phyloP scores from a whole-genome alignment of 2,329 filamentous ascomycete species.

The Monascus ruber region DNA sequence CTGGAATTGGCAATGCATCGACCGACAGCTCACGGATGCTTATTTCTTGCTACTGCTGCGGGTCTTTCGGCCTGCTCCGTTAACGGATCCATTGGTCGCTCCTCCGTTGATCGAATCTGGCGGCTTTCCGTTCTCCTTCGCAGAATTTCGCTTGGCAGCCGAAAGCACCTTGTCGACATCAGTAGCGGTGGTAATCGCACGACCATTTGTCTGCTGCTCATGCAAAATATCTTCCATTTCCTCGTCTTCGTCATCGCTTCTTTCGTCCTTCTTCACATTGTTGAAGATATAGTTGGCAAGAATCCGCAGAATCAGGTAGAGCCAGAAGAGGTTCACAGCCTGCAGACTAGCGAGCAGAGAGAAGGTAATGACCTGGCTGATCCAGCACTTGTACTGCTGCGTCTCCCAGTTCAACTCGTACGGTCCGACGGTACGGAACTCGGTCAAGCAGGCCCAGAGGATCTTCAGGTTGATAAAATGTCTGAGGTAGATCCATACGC shows the following conservation, averaged over 20 bases:
- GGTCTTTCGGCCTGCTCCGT: conserved; percentile 9
- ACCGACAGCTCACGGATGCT: neutral
- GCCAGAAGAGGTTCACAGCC: conserved; percentile 36
- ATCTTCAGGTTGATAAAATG: conserved; percentile 52
- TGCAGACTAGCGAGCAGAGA: conserved; percentile 33
- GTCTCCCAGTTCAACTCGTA: conserved; percentile 39
- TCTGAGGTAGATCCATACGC: conserved; percentile 77
- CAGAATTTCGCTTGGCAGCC: conserved; percentile 10
- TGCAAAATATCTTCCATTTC: conserved; percentile 14
- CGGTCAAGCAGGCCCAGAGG: conserved; percentile 35
- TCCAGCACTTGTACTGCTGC: conserved; percentile 39
- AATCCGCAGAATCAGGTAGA: conserved; percentile 35
- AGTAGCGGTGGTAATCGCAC: conserved; percentile 14
- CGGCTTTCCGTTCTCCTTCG: conserved; percentile 21
- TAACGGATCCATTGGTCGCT: conserved; percentile 16
- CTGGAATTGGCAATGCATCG: no score
- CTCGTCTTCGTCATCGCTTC: conserved; percentile 36
- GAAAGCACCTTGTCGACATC: conserved; percentile 12
- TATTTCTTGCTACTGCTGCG: conserved; percentile 12
- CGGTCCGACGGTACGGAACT: conserved; percentile 37
- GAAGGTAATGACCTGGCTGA: conserved; percentile 37
- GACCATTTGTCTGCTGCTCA: conserved; percentile 9
- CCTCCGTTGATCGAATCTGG: conserved; percentile 29
- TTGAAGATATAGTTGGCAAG: conserved; percentile 32
- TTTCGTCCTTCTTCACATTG: conserved; percentile 29